A percentile compares a stretch with the other conserved stretches of the same genome.
phyloP scores from a whole-genome alignment of 1,284 basidiomycete genomes.

The Puccinia brachypodii region DNA sequence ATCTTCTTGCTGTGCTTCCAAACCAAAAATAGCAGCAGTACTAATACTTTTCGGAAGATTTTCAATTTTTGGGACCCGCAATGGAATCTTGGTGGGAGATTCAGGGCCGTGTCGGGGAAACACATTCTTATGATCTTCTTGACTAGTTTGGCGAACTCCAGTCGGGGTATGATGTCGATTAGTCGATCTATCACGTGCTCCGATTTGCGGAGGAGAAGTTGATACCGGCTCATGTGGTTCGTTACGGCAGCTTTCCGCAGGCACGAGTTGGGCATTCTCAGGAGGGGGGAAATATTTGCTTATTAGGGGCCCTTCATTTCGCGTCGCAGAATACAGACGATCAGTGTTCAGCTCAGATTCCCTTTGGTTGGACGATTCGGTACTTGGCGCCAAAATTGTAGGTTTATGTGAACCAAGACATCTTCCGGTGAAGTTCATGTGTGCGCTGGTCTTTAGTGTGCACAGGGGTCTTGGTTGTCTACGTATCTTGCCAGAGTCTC shows the following conservation, averaged over 20 bases:
- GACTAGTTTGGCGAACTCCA: background rate
- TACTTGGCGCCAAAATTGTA: no score
- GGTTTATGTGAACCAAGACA: background rate
- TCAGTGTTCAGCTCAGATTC: background rate
- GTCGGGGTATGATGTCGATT: background rate
- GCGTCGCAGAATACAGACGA: background rate
- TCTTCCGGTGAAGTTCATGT: background rate
- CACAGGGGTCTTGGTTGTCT: background rate
- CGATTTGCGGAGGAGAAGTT: background rate
- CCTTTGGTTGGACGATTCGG: background rate
- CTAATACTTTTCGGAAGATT: background rate
- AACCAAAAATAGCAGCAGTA: no score
- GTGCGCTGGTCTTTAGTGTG: background rate
- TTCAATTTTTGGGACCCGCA: background rate
- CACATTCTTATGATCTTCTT: background rate
- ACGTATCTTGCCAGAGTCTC: background rate
- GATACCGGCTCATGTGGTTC: background rate
- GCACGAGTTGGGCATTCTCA: background rate
- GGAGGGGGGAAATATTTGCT: slow-evolving; percentile 11
- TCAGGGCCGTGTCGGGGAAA: background rate
- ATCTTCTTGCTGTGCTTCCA: no score
- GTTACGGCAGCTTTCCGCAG: background rate
- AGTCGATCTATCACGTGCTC: background rate
- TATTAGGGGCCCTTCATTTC: background rate
- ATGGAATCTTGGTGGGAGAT: background rate